Conservation (phyloP, 202 grass and related monocot genomes). For the Setaria viridis region DNA sequence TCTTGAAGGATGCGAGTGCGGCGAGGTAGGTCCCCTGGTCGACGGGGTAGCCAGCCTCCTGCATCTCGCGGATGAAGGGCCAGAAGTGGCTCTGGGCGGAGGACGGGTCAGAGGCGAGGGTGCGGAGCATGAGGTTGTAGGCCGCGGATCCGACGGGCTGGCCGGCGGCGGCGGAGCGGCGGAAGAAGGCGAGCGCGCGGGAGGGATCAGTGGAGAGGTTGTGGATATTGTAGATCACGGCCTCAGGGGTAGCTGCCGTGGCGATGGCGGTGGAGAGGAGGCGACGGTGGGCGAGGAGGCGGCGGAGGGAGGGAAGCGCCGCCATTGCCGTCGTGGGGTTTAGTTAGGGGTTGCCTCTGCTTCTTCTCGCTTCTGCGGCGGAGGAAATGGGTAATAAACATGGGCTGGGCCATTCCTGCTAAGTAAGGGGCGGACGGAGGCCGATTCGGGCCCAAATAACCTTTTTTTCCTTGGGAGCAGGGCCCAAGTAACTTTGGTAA, state of each 20-base stretch:
- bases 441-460: background rate
- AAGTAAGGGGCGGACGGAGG: too few species aligned
- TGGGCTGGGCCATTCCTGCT: background rate
- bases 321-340: slow-evolving; percentile 38
- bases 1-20: slow-evolving; percentile 77
- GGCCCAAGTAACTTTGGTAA: too few species aligned
- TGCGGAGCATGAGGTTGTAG: slow-evolving; percentile 93
- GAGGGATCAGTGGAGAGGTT: slow-evolving; percentile 65
- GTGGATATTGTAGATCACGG: slow-evolving; percentile 71
- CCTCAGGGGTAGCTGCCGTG: slow-evolving; percentile 37
- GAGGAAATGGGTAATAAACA: background rate
- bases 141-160: slow-evolving; percentile 56
- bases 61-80: slow-evolving; percentile 79
- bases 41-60: slow-evolving; percentile 59
- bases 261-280: slow-evolving; percentile 24
- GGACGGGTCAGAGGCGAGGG: slow-evolving; percentile 55
- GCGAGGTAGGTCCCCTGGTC: slow-evolving; percentile 82
- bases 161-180: slow-evolving; percentile 40
- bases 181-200: slow-evolving; percentile 73
- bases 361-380: background rate
- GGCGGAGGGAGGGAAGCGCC: slow-evolving; percentile 50
- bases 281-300: slow-evolving; percentile 33
- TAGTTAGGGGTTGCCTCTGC: slow-evolving; percentile 20
- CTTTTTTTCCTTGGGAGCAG: too few species aligned
- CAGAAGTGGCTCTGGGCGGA: slow-evolving; percentile 70